Percentiles rank a stretch among this genome's conserved stretches.
phyloP scores from a whole-genome alignment of 2,329 filamentous ascomycete genomes.

The Nemania diffusa region DNA sequence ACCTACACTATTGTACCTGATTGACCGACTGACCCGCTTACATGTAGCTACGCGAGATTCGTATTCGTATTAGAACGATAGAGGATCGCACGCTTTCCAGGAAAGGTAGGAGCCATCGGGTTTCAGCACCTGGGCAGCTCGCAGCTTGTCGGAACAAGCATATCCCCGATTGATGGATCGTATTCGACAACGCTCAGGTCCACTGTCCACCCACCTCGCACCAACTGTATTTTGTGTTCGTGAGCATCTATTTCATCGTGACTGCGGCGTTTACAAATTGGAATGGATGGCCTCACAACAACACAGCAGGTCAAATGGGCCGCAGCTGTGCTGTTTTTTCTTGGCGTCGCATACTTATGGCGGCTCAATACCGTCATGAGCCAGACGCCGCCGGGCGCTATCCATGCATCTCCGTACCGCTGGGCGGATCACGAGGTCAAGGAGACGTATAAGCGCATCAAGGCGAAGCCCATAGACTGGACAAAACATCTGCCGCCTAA shows the following conservation, averaged over 20 bases:
- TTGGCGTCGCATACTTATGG: conserved; percentile 43
- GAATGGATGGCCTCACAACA: conserved; percentile 33
- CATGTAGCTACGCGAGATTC: neutral
- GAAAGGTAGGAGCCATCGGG: conserved; percentile 15
- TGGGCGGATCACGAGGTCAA: conserved; percentile 50
- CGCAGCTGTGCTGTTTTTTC: conserved; percentile 34
- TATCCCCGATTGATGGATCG: conserved; percentile 10
- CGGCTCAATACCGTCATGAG: conserved; percentile 50
- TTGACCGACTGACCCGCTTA: neutral
- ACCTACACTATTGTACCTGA: too few relatives aligned
- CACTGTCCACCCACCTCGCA: conserved; percentile 4
- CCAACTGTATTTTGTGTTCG: conserved; percentile 1
- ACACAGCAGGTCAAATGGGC: conserved; percentile 28
- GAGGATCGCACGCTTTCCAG: conserved; percentile 18
- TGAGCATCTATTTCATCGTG: neutral
- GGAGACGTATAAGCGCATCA: conserved; percentile 49
- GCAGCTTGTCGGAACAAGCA: conserved; percentile 18
- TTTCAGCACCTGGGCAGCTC: neutral
- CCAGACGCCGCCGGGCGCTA: conserved; percentile 47
- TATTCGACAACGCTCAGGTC: neutral
- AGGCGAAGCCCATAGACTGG: conserved; percentile 47
- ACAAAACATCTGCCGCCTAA: conserved; percentile 48
- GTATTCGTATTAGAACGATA: conserved; percentile 19
- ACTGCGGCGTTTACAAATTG: neutral
- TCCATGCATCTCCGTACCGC: conserved; percentile 42